Base-by-base conservation (phyloP, 306 rosid genomes). In the Corylus heterophylla region DNA sequence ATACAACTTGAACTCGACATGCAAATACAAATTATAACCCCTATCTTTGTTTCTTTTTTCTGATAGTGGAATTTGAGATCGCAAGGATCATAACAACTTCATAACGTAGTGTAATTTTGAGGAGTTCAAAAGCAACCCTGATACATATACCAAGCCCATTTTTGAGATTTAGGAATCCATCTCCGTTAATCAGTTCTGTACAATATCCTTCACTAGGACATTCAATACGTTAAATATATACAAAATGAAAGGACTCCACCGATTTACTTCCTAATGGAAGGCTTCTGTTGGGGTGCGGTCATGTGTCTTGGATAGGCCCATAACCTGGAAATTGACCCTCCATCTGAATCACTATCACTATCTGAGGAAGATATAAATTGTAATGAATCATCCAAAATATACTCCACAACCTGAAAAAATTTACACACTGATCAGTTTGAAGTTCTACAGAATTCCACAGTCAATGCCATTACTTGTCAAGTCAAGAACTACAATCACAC, bases 341-440 rank as follows among this genome's bases (percentile, higher is more conserved):
- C 87, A 49, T 92, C 98, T 8, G 88, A 82, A 87, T 92, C 98
- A 77, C 87, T 85, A 62, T 94, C 97, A 71, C 94, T 89, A 75
- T 92, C 98, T 49, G 98, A 90, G 69, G 90, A 94, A 76, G 87
- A 76, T 54, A 56, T 9, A 18, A 79, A 1, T 9, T 71, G 69
- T 45, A 82, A 29, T 44, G 85, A 85, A 82, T 76, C 90, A 78
- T 83, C 85, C 74, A 91, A 59, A 78, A 94, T 61, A 87, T 88
- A 94, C 50, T 82, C 89, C 62, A 79, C 92, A 78, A 89, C 89
- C 98, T 94, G 86, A 70, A 83, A 84, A 45, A 4, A 4, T 12
- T 61, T 42, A 77, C n/a, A 54, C 49, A 17, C 18, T 35, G 29
- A 51, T 45, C 9, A 48, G 3, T 69, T 8, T 29, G 16, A 29